A percentile compares a stretch with the other conserved stretches of the same genome.
phyloP scores from a whole-genome alignment of 768 basidiomycete species.

The Agrocybe praecox region DNA sequence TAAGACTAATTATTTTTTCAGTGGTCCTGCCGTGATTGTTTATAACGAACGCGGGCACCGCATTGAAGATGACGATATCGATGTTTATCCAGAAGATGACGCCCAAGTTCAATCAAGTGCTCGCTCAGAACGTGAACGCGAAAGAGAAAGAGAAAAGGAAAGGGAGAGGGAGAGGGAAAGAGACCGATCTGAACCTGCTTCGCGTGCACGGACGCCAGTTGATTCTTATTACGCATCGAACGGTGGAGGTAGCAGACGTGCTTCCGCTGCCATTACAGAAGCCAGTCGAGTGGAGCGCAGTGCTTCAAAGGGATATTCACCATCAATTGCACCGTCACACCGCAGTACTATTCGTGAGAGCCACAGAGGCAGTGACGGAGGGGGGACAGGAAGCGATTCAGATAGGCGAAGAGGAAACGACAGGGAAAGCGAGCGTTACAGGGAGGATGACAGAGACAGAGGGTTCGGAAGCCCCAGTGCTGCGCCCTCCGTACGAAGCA shows the following conservation, averaged over 20 bases:
- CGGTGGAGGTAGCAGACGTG: conserved; percentile 20
- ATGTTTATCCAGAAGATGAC: conserved; percentile 69
- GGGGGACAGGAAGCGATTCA: conserved; percentile 22
- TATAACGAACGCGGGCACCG: conserved; percentile 81
- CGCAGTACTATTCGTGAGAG: conserved; percentile 15
- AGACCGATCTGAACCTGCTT: conserved; percentile 47
- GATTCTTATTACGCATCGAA: conserved; percentile 34
- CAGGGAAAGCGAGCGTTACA: conserved; percentile 18
- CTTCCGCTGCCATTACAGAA: conserved; percentile 17
- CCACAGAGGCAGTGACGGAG: conserved; percentile 18
- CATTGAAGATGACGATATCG: conserved; percentile 72
- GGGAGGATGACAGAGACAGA: conserved; percentile 29
- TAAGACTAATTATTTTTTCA: conserved; percentile 24
- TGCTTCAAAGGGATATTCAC: conserved; percentile 22
- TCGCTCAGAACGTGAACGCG: conserved; percentile 32
- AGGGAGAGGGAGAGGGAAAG: not conserved
- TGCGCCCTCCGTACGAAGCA: conserved; percentile 13
- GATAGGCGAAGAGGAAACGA: conserved; percentile 27
- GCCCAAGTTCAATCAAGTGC: conserved; percentile 15
- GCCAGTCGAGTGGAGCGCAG: conserved; percentile 18
- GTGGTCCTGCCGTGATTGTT: conserved; percentile 79
- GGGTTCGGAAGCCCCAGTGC: conserved; percentile 10
- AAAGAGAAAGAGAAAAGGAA: not conserved
- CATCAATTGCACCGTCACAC: conserved; percentile 21
- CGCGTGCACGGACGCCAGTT: conserved; percentile 54